These are phyloP conservation scores for Claviceps purpurea DNA, from an alignment of 2,329 filamentous ascomycete genomes.

Conservation along the genomic window DNA sequence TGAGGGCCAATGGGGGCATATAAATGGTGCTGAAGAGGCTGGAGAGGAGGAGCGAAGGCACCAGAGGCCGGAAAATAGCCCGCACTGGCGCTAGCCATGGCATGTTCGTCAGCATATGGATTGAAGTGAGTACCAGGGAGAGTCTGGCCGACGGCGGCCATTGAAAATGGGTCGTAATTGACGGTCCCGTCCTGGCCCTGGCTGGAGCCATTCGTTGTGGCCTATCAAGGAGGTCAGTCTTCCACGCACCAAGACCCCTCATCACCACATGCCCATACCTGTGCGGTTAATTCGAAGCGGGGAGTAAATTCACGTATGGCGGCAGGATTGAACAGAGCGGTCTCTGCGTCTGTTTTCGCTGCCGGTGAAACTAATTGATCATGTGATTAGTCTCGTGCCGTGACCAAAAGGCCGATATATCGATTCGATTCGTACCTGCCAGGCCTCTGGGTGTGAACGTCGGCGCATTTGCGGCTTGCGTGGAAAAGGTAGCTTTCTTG, in stretches of 20 bases:
- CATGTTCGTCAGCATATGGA: conserved; percentile 65
- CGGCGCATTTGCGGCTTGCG: conserved; percentile 78
- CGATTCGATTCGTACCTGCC: conserved; percentile 21
- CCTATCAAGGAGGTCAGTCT: conserved; percentile 12
- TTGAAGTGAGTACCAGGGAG: conserved; percentile 45
- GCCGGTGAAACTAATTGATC: conserved; percentile 18
- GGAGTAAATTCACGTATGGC: conserved; percentile 48
- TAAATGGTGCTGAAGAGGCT: conserved; percentile 77
- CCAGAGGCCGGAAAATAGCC: conserved; percentile 53
- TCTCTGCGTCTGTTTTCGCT: conserved; percentile 28
- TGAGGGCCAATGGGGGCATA: conserved; percentile 82
- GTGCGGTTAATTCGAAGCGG: conserved; percentile 37
- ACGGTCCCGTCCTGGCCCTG: conserved; percentile 30
- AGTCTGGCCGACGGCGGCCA: conserved; percentile 39
- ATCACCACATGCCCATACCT: conserved; percentile 21
- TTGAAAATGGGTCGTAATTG: conserved; percentile 50
- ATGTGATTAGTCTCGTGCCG: background rate
- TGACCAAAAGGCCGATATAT: background rate
- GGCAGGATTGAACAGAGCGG: conserved; percentile 40
- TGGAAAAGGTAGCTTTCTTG: conserved; percentile 70
- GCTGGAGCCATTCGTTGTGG: conserved; percentile 31
- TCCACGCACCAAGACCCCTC: background rate
- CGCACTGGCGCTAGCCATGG: conserved; percentile 41
- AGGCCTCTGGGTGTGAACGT: conserved; percentile 64
- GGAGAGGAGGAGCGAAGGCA: conserved; percentile 37